Evolutionary conservation across 2,329 filamentous ascomycete species (phyloP).

Genomic region (Fusarium graminum): DNA sequence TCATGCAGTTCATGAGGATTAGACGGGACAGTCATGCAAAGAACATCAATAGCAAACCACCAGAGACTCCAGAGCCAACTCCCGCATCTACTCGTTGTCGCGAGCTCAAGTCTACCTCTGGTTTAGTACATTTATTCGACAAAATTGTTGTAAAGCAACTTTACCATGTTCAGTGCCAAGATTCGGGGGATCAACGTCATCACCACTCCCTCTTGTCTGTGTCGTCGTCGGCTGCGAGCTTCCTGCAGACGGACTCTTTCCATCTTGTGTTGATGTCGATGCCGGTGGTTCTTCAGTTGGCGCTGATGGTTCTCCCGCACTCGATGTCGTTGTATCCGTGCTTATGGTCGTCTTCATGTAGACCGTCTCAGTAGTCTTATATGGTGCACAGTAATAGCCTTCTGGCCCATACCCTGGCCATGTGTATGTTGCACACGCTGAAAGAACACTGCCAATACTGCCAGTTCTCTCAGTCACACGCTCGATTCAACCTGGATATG

Average conservation of each 20-base stretch:
- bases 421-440: constrained; percentile 35
- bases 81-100: constrained; percentile 29
- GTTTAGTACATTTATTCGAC: background rate
- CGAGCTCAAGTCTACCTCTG: constrained; percentile 9
- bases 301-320: background rate
- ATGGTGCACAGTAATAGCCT: constrained; percentile 21
- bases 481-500: background rate
- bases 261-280: background rate
- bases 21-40: constrained; percentile 19
- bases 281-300: too few relatives aligned
- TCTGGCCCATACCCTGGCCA: constrained; percentile 12
- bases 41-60: constrained; percentile 29
- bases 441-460: constrained; percentile 13
- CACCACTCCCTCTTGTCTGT: too few relatives aligned
- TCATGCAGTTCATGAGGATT: background rate
- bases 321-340: background rate
- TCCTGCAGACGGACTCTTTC: too few relatives aligned
- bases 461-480: background rate
- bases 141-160: constrained; percentile 1
- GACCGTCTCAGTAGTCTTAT: constrained; percentile 18
- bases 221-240: background rate
- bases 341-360: background rate
- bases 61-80: constrained; percentile 21
- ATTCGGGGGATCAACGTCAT: background rate
- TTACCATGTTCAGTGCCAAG: constrained; percentile 27